Percentiles rank a stretch among this genome's conserved stretches.
Conservation (phyloP, 345 rosid species). For the Litchi chinensis region DNA sequence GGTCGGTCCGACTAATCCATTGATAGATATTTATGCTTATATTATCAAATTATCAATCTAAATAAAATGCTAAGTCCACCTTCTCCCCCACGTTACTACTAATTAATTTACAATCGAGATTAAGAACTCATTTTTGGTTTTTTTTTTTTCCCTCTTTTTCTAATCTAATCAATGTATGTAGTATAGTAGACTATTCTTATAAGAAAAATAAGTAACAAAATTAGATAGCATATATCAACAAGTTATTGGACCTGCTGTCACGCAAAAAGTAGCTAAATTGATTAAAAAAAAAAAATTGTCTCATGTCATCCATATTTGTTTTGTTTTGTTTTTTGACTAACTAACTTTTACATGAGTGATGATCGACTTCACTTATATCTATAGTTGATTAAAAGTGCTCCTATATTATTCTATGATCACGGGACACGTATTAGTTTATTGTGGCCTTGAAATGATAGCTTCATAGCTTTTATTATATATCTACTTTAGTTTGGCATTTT, state of each 20-base stretch:
- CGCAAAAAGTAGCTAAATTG: background rate
- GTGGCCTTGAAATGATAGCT: too few relatives aligned
- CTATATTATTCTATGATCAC: too few relatives aligned
- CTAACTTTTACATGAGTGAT: background rate
- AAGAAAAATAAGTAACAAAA: background rate
- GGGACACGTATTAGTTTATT: background rate
- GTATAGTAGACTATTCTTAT: background rate
- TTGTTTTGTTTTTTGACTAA: too few relatives aligned
- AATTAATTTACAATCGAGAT: constrained; percentile 23
- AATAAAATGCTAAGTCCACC: constrained; percentile 13
- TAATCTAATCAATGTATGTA: background rate
- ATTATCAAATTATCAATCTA: background rate
- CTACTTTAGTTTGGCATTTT: too few relatives aligned
- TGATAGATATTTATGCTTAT: background rate
- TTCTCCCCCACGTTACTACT: constrained; percentile 21
- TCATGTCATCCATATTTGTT: background rate
- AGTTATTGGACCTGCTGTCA: constrained; percentile 2
- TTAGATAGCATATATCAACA: background rate
- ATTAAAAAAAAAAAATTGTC: background rate
- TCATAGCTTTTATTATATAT: too few relatives aligned
- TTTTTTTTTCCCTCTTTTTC: constrained; percentile 6
- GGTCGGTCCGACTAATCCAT: constrained; percentile 20
- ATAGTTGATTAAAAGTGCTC: background rate
- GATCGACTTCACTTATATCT: background rate
- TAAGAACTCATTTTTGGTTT: constrained; percentile 21